Evolutionary conservation across 2,329 filamentous ascomycete genomes (phyloP).

Genomic region (Chalaropsis thielavioides): DNA sequence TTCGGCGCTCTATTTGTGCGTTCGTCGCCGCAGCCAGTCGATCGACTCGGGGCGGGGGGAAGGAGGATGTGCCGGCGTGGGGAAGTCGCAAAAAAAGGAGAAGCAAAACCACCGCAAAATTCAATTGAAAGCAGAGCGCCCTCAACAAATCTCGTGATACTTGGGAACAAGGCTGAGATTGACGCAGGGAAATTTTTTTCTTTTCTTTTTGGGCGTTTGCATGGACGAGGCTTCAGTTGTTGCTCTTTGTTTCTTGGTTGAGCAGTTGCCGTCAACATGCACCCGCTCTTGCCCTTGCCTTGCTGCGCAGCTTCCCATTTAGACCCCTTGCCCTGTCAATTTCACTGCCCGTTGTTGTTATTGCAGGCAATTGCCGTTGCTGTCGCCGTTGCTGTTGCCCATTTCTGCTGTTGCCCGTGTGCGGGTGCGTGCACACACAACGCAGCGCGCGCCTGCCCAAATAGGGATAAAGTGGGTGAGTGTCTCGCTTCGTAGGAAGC

Average conservation of each 20-base stretch:
- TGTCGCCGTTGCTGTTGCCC: not conserved
- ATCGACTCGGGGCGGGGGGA: not conserved
- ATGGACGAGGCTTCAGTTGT: not conserved
- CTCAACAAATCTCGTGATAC: not conserved
- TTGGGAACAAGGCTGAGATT: not conserved
- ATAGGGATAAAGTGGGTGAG: slow-evolving; percentile 13
- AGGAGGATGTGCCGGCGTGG: not conserved
- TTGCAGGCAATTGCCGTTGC: slow-evolving; percentile 3
- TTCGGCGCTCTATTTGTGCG: not conserved
- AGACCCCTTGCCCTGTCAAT: not conserved
- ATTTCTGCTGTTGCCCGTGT: not conserved
- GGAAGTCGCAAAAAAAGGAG: not conserved
- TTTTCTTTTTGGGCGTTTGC: not conserved
- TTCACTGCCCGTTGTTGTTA: not conserved
- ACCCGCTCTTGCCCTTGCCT: not conserved
- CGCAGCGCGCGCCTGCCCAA: not conserved
- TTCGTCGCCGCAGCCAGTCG: not conserved
- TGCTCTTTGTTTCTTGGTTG: not conserved
- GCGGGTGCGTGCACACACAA: not conserved
- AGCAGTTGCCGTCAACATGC: not conserved
- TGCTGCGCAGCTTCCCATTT: not conserved
- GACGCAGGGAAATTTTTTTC: not conserved
- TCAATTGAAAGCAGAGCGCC: not conserved
- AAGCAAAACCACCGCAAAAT: not conserved
- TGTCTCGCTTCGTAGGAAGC: not conserved